phyloP scores from a whole-genome alignment of 2,329 filamentous ascomycete genomes.

The Pyrenophora graminea region DNA sequence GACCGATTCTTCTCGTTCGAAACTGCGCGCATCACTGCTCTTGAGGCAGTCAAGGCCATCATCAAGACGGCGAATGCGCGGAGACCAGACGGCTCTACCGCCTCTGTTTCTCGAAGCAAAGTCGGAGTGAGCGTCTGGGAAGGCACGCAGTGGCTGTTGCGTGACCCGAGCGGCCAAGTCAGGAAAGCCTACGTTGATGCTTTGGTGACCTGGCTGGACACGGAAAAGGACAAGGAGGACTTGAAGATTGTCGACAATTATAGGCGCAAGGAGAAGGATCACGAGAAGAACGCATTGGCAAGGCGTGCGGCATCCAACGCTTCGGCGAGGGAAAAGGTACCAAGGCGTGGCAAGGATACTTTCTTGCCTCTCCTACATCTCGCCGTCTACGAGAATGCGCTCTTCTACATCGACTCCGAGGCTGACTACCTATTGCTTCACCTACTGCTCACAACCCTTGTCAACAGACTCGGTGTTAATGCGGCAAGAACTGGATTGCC shows the following conservation, averaged over 20 bases:
- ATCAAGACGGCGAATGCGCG: slow-evolving; percentile 73
- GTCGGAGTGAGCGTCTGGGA: slow-evolving; percentile 89
- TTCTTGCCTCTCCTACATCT: slow-evolving; percentile 85
- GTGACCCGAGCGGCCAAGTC: slow-evolving; percentile 76
- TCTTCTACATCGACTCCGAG: slow-evolving; percentile 66
- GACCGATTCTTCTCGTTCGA: slow-evolving; percentile 67
- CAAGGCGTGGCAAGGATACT: slow-evolving; percentile 62
- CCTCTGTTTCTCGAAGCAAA: slow-evolving; percentile 69
- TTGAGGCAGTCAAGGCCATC: slow-evolving; percentile 81
- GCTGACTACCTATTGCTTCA: slow-evolving; percentile 78
- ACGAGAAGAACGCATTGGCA: slow-evolving; percentile 51
- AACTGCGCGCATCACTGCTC: slow-evolving; percentile 65
- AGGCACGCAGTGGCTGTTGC: slow-evolving; percentile 90
- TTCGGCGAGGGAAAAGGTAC: slow-evolving; percentile 63
- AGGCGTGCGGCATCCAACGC: slow-evolving; percentile 72
- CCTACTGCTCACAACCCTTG: slow-evolving; percentile 73
- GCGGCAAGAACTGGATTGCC: slow-evolving; percentile 77
- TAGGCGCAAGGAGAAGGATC: slow-evolving; percentile 47
- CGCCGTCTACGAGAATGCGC: slow-evolving; percentile 83
- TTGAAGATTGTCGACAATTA: slow-evolving; percentile 64
- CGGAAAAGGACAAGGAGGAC: slow-evolving; percentile 74
- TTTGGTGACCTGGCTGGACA: slow-evolving; percentile 78
- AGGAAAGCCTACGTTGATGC: slow-evolving; percentile 85
- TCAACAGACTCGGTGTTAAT: slow-evolving; percentile 79
- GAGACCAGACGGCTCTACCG: slow-evolving; percentile 48